Conservation (phyloP, 345 rosid genomes). For the Aethionema arabicum region DNA sequence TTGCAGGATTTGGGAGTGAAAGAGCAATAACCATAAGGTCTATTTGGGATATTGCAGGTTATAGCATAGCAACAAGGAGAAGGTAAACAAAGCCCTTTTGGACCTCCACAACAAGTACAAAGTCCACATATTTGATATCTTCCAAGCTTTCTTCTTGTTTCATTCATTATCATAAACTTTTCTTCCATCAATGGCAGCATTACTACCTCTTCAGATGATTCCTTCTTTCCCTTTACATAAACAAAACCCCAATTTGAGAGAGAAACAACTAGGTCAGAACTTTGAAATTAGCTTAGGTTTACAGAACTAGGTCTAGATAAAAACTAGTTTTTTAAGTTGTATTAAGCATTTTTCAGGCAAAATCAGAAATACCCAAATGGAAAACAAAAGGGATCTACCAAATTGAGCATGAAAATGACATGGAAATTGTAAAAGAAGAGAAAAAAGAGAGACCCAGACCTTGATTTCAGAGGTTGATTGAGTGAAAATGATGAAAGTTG, state of each 20-base stretch:
- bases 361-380: slow-evolving; percentile 31
- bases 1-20: slow-evolving; percentile 96
- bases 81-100: slow-evolving; percentile 73
- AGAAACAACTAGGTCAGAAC: too few relatives aligned
- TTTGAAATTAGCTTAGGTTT: slow-evolving; percentile 9
- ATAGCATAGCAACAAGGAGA: slow-evolving; percentile 96
- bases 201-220: slow-evolving; percentile 35
- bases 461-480: slow-evolving; percentile 32
- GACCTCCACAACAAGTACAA: slow-evolving; percentile 96
- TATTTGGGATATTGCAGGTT: slow-evolving; percentile 95
- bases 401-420: neutral
- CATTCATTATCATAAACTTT: slow-evolving; percentile 67
- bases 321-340: slow-evolving; percentile 28
- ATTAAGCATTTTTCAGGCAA: neutral
- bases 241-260: slow-evolving; percentile 14
- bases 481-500: slow-evolving; percentile 36
- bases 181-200: slow-evolving; percentile 59
- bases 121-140: slow-evolving; percentile 89
- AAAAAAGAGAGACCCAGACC: slow-evolving; percentile 35
- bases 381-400: slow-evolving; percentile 35
- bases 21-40: slow-evolving; percentile 95
- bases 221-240: slow-evolving; percentile 51
- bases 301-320: slow-evolving; percentile 12
- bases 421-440: slow-evolving; percentile 23
- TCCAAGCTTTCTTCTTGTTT: slow-evolving; percentile 74